Evolutionary conservation across 1,139 yeast genomes (phyloP), one percentile per base, ranked within the genome.

Genomic region (Zhuliangozyma blackwelliae): DNA sequence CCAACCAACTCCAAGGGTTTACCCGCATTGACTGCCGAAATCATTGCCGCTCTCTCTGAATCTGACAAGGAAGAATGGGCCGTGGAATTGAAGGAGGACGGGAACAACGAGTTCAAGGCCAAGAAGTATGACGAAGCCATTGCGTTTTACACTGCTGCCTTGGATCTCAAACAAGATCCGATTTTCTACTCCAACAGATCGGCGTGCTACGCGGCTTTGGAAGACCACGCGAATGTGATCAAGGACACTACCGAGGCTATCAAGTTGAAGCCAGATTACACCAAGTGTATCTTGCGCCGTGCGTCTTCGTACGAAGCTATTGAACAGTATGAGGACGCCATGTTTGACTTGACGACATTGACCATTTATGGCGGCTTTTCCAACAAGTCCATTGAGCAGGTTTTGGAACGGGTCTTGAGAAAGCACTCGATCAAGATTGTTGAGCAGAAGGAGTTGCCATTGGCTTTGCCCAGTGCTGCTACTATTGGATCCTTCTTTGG

Each of bases 121-220:
- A 90, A 92, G 63, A 88, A 90, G 38, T 92, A 79, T 57, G 65
- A 71, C 12, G 75, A 79, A 50, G 97, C 98, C 35, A 78, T 85
- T 44, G 95, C 83, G 34, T 63, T 67, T 44, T 92, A 90, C 65
- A 67, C 92, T 25, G 75, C 86, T 61, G 98, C 97, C 31, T 90
- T 92, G 54, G 92, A 79, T 33, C 86, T 78, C 32, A 50, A 71
- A 10, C 95, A 96, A 47, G 89, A 88, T 59, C 97, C 90, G 59
- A 97, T 92, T 21, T 72, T 92, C 41, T 89, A 71, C 58, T 88
- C 97, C 38, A 92, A 92, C 67, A 79, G 97, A 61, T 89, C 97
- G n/a, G 98, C 95, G 9, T 77, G 88, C 40, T 83, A 82, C 53
- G 85, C 97, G 3, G 85, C 96, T 10, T 63, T 82, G 64, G 82